phyloP scores from a whole-genome alignment of 225 moss, liverwort and hornwort genomes.

The Pleurozium schreberi region DNA sequence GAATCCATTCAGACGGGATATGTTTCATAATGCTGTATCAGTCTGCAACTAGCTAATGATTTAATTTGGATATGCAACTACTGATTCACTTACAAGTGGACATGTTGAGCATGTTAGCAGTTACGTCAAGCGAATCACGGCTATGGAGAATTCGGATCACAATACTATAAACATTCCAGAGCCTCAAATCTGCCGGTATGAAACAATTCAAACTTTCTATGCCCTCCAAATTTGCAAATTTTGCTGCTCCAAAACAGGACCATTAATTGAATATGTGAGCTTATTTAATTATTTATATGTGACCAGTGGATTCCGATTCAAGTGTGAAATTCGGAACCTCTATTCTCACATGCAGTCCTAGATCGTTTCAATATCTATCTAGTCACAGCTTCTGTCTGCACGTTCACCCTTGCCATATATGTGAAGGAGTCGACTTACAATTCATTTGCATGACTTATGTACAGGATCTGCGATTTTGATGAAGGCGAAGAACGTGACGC shows the following conservation, averaged over 20 bases:
- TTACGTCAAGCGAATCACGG: neutral
- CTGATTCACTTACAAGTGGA: neutral
- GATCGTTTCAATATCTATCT: too few relatives aligned
- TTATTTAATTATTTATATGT: neutral
- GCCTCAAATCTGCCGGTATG: neutral
- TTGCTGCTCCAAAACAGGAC: neutral
- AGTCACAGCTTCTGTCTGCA: neutral
- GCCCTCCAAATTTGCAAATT: too few relatives aligned
- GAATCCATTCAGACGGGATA: neutral
- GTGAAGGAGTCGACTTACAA: neutral
- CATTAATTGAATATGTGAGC: neutral
- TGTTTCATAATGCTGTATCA: neutral
- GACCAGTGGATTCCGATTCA: neutral
- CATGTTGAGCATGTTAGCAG: neutral
- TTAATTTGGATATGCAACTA: too few relatives aligned
- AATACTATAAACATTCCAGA: neutral
- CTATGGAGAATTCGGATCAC: neutral
- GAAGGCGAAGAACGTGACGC: neutral
- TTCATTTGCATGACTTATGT: neutral
- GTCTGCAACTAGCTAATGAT: neutral
- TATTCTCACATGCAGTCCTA: too few relatives aligned
- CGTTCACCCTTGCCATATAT: neutral
- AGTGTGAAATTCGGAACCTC: too few relatives aligned
- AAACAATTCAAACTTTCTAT: neutral
- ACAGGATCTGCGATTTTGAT: neutral